Conservation (phyloP, 495 filamentous ascomycete genomes). For the Penicillium nucicola region DNA sequence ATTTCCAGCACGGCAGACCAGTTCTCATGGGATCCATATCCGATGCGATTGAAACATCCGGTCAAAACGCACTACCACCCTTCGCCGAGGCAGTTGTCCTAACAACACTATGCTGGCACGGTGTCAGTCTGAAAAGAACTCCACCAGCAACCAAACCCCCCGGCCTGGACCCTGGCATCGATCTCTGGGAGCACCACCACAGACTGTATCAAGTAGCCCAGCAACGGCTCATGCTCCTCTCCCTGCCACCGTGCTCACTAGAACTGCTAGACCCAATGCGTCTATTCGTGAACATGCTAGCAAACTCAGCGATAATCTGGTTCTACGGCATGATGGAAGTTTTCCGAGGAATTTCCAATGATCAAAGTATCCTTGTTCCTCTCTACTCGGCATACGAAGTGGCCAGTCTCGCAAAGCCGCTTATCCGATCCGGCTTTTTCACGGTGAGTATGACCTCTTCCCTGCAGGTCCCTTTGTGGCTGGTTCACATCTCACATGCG, state of each 20-base stretch:
- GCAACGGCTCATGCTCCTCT: slow-evolving; percentile 3
- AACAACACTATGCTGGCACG: slow-evolving; percentile 5
- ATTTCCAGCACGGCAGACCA: slow-evolving; percentile 3
- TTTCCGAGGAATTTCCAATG: not conserved
- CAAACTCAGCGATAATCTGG: slow-evolving; percentile 4
- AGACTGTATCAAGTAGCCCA: slow-evolving; percentile 1
- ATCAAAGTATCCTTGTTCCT: not conserved
- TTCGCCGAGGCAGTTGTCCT: slow-evolving; percentile 3
- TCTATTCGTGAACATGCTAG: slow-evolving; percentile 5
- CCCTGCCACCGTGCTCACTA: not conserved
- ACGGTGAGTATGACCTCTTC: not conserved
- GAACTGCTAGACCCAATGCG: slow-evolving; percentile 4
- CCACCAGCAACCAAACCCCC: not conserved
- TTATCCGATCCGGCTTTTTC: slow-evolving; percentile 1
- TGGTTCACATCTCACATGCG: not conserved
- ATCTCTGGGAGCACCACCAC: not conserved
- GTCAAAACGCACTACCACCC: not conserved
- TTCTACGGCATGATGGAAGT: not conserved
- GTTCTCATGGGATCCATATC: not conserved
- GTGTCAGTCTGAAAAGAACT: not conserved
- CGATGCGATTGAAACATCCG: not conserved
- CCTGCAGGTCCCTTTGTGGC: not conserved
- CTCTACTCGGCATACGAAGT: slow-evolving; percentile 4
- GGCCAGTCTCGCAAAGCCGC: not conserved
- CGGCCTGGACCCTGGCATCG: not conserved